Percentiles rank a stretch among this genome's conserved stretches.
Evolutionary conservation across 75 land plant species (phyloP).

Genomic region (Chamaecyparis obtusa): DNA sequence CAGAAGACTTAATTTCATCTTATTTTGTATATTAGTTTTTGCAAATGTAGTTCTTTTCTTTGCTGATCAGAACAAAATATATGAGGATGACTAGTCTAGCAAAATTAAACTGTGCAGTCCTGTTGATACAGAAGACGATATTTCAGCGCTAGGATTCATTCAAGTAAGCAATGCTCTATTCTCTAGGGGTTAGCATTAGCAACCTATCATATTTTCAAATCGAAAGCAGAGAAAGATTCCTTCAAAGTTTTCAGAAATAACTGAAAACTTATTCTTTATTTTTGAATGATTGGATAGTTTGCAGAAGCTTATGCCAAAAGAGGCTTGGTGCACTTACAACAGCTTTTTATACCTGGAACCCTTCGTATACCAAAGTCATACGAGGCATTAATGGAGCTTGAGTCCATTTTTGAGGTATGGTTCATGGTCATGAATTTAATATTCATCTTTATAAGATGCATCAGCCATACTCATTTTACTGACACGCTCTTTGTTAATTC

Average conservation of each 20-base stretch:
- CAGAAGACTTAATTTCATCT: not conserved
- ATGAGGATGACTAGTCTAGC: not conserved
- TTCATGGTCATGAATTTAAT: not conserved
- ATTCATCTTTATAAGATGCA: not conserved
- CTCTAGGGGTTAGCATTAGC: not conserved
- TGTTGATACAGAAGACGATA: slow-evolving; percentile 66
- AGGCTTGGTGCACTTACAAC: slow-evolving; percentile 52
- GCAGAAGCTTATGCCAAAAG: slow-evolving; percentile 58
- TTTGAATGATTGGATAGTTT: slow-evolving; percentile 48
- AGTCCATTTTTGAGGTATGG: slow-evolving; percentile 82
- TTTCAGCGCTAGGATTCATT: slow-evolving; percentile 56
- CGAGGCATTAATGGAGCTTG: slow-evolving; percentile 56
- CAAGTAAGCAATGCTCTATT: slow-evolving; percentile 42
- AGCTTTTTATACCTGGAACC: slow-evolving; percentile 68
- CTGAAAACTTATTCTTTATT: not conserved
- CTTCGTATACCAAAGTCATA: slow-evolving; percentile 59
- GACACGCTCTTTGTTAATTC: not conserved
- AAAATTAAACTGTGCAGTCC: slow-evolving; percentile 42
- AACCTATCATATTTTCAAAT: not conserved
- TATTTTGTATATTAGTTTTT: not conserved
- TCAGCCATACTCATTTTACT: not conserved
- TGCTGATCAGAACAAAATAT: not conserved
- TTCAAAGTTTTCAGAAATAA: not conserved
- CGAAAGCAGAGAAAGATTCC: not conserved
- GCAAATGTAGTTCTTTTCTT: too few relatives aligned